Evolutionary conservation across 768 basidiomycete genomes (phyloP), one percentile per base, ranked within the genome.

Genomic region (Mycena filopes): DNA sequence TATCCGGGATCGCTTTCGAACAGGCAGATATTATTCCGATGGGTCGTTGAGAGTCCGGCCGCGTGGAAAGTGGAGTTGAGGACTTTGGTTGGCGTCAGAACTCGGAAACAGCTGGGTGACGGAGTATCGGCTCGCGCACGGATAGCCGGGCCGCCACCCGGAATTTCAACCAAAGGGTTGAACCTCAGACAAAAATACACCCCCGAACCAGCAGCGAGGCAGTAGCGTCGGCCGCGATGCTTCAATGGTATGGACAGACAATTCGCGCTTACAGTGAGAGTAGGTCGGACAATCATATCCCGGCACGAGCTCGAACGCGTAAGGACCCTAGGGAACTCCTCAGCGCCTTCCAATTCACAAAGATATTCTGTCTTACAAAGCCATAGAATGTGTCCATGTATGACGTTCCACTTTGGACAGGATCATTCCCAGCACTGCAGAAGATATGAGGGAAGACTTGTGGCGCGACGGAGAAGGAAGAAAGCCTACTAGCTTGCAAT

Each of bases 261-360:
- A n/a, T n/a, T 18, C 40, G 11, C 13, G 40, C 68, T 26, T 40
- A 69, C 68, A 85, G 18, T 82, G 77, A 0, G 86, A 81, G 42
- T 86, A 83, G 42, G 81, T 72, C 8, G 86, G 86, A 57, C 86
- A 86, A 67, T 87, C 86, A 70, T 85, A 87, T 46, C 84, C 84
- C 1, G 82, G 79, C 21, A 86, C 79, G 72, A 87, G 77, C 49
- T 86, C 83, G 38, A 82, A 82, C 16, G 81, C 79, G 16, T 77
- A 64, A 10, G 77, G 74, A 0, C 86, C 84, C 81, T 85, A 82
- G 47, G 78, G 82, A 65, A 81, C 79, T 12, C 16, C 12, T 50
- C 15, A 26, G 11, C 10, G 10, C 36, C 36, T 2, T 36, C 15
- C 36, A 8, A 13, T 42, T 7, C 0, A 9, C 3, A 28, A n/a